Evolutionary conservation across 2,329 filamentous ascomycete genomes (phyloP).

Genomic region (Paramyrothecium roridum): DNA sequence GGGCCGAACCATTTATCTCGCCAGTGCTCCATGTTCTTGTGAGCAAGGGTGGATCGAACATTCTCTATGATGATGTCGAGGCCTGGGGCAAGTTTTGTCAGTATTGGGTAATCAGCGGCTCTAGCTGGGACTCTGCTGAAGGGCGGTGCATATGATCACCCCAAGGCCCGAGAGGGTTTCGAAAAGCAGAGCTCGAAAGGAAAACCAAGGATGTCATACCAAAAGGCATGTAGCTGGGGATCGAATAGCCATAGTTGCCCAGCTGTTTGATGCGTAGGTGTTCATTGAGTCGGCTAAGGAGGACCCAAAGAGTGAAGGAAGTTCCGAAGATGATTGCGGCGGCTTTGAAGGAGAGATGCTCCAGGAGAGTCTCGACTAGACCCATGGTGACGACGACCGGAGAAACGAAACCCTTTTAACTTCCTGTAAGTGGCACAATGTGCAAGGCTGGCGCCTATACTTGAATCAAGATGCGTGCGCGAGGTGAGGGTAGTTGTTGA

Average conservation of each 20-base stretch:
- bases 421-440: too few species aligned
- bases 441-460: too few species aligned
- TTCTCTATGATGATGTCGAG: slow-evolving; percentile 61
- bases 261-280: slow-evolving; percentile 42
- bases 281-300: slow-evolving; percentile 35
- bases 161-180: neutral
- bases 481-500: too few species aligned
- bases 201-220: slow-evolving; percentile 29
- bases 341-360: slow-evolving; percentile 38
- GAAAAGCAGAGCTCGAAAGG: neutral
- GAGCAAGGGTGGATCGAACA: slow-evolving; percentile 45
- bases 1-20: slow-evolving; percentile 40
- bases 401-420: too few species aligned
- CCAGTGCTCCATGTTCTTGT: slow-evolving; percentile 65
- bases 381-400: slow-evolving; percentile 32
- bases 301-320: slow-evolving; percentile 33
- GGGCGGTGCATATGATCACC: too few species aligned
- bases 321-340: slow-evolving; percentile 32
- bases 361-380: slow-evolving; percentile 45
- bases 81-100: slow-evolving; percentile 30
- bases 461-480: too few species aligned
- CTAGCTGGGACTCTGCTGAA: too few species aligned
- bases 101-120: neutral
- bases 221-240: slow-evolving; percentile 38
- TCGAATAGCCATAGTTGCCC: slow-evolving; percentile 35